These are phyloP conservation scores for Achlya hypogyna DNA, from an alignment of 352 stramenopile species.

Conservation along the genomic window DNA sequence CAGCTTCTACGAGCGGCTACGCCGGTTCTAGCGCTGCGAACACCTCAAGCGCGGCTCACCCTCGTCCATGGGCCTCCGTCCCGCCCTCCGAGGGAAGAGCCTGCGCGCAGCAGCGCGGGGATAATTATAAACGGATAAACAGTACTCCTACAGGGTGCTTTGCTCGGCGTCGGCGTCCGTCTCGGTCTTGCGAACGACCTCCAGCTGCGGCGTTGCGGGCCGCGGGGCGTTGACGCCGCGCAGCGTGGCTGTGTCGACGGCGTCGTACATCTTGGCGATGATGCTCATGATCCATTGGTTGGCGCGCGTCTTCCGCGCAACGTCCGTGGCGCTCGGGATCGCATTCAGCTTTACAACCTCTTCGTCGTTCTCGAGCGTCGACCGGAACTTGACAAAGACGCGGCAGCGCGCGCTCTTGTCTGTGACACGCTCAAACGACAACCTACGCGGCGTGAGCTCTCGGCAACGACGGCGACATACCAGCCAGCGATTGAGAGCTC, in stretches of 20 bases:
- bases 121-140: too few relatives aligned
- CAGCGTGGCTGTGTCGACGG: slow-evolving; percentile 6
- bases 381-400: slow-evolving; percentile 21
- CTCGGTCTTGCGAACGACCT: slow-evolving; percentile 1
- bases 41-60: too few relatives aligned
- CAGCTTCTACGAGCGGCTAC: too few relatives aligned
- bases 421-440: slow-evolving; percentile 19
- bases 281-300: slow-evolving; percentile 22
- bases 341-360: background rate
- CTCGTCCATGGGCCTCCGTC: too few relatives aligned
- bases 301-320: slow-evolving; percentile 5
- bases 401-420: background rate
- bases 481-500: slow-evolving; percentile 17
- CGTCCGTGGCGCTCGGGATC: background rate
- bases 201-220: background rate
- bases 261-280: slow-evolving; percentile 17
- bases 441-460: background rate
- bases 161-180: background rate
- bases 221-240: background rate
- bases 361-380: slow-evolving; percentile 9
- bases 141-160: background rate
- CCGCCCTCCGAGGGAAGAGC: too few relatives aligned
- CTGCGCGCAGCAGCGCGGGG: too few relatives aligned
- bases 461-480: background rate
- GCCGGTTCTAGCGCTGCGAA: too few relatives aligned